Evolutionary conservation across 305 asterid species (phyloP).

Genomic region (Ilex paraguariensis): DNA sequence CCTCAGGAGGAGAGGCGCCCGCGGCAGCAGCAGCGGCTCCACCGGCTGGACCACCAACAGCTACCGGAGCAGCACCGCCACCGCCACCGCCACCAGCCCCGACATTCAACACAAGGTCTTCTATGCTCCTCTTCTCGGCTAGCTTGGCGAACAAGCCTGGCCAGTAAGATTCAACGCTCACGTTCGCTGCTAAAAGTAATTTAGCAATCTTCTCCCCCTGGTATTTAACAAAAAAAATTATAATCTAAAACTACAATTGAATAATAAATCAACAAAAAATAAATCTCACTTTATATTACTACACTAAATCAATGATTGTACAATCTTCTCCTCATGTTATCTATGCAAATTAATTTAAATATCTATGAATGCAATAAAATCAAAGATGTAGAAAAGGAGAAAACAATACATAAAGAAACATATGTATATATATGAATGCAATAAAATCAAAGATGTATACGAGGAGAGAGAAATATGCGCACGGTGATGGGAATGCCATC

Average conservation of each 20-base stretch:
- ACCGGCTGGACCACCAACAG: conserved; percentile 23
- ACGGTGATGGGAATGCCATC: conserved; percentile 53
- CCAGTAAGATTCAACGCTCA: conserved; percentile 51
- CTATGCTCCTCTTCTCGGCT: conserved; percentile 44
- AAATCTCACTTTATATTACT: no score
- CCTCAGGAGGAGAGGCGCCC: conserved; percentile 31
- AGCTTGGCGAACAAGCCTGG: conserved; percentile 51
- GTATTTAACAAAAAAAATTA: background rate
- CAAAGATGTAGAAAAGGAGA: no score
- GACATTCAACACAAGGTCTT: conserved; percentile 41
- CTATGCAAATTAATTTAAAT: no score
- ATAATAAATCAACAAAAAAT: background rate
- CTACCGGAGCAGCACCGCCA: conserved; percentile 25
- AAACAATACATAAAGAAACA: no score
- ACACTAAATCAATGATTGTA: background rate
- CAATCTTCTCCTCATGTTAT: no score
- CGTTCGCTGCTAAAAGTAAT: conserved; percentile 39
- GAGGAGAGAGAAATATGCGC: background rate
- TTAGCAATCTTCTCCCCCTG: conserved; percentile 50
- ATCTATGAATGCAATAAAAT: no score
- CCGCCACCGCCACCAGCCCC: conserved; percentile 54
- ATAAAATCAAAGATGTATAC: no score
- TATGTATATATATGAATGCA: no score
- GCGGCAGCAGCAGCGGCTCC: conserved; percentile 32
- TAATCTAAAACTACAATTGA: background rate